A percentile compares a stretch with the other conserved stretches of the same genome.
Evolutionary conservation across 2,329 filamentous ascomycete genomes (phyloP).

Genomic region (Orbilia oligospora): DNA sequence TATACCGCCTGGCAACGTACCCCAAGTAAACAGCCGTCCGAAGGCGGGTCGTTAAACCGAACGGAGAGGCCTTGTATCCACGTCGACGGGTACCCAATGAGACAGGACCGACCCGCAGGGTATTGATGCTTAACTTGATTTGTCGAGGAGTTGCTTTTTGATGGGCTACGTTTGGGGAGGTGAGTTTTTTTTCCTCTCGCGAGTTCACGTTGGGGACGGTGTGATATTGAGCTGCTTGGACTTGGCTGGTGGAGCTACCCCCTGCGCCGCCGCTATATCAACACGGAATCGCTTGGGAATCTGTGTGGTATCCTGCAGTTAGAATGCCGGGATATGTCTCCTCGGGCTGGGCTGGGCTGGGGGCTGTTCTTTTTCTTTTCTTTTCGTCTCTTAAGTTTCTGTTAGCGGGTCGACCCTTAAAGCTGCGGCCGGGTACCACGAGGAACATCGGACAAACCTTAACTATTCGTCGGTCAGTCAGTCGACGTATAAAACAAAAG

Average conservation of each 20-base stretch:
- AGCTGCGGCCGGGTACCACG: conserved; percentile 17
- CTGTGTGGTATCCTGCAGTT: conserved; percentile 28
- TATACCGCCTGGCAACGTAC: conserved; percentile 18
- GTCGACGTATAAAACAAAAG: conserved; percentile 4
- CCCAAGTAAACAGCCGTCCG: conserved; percentile 28
- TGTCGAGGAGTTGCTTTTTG: conserved; percentile 31
- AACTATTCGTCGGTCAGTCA: neutral
- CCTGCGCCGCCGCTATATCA: conserved; percentile 20
- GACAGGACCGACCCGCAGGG: conserved; percentile 29
- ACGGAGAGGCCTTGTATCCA: conserved; percentile 23
- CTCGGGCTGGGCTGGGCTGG: neutral
- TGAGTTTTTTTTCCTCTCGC: conserved; percentile 13
- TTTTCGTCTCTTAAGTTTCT: conserved; percentile 1
- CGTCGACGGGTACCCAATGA: conserved; percentile 25
- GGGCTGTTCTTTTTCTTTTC: conserved; percentile 7
- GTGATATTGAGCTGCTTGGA: conserved; percentile 26
- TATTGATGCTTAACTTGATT: conserved; percentile 34
- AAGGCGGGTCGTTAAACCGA: conserved; percentile 30
- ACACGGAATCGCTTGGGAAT: conserved; percentile 28
- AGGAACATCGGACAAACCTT: conserved; percentile 11
- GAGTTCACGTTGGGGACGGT: conserved; percentile 17
- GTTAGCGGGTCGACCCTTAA: conserved; percentile 17
- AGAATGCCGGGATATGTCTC: conserved; percentile 18
- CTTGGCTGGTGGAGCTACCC: conserved; percentile 16
- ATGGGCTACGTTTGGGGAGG: conserved; percentile 10